Evolutionary conservation across 1,139 yeast species (phyloP).

Genomic region (Nakaseomyces nivariensis): DNA sequence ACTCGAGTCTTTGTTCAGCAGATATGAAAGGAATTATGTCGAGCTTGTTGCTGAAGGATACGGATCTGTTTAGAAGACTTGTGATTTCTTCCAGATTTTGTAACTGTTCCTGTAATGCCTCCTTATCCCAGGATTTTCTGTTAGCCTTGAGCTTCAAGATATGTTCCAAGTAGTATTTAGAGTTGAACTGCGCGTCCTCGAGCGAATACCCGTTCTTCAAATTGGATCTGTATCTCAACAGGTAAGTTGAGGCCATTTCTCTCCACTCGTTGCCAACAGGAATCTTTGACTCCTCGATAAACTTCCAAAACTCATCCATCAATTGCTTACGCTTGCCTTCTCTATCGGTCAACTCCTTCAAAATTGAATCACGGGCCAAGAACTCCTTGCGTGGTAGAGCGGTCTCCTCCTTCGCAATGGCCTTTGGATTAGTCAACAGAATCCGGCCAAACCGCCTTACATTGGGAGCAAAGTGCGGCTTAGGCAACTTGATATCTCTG

Average conservation of each 20-base stretch:
- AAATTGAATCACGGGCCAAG: constrained; percentile 43
- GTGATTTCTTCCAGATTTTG: constrained; percentile 21
- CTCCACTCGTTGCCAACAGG: constrained; percentile 16
- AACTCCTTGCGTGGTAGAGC: constrained; percentile 38
- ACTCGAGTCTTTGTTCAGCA: constrained; percentile 30
- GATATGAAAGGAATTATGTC: constrained; percentile 32
- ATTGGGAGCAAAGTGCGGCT: constrained; percentile 82
- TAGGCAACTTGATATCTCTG: constrained; percentile 58
- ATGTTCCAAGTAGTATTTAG: constrained; percentile 43
- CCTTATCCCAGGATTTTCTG: constrained; percentile 34
- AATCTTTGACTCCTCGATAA: constrained; percentile 24
- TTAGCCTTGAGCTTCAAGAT: constrained; percentile 37
- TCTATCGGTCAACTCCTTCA: constrained; percentile 33
- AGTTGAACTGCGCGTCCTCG: constrained; percentile 51
- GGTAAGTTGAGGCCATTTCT: constrained; percentile 30
- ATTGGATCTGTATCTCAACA: constrained; percentile 41
- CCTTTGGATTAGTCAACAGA: constrained; percentile 40
- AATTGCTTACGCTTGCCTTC: constrained; percentile 32
- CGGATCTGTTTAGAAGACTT: constrained; percentile 12
- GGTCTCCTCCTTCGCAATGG: constrained; percentile 23
- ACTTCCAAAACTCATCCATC: constrained; percentile 21
- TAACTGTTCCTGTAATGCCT: constrained; percentile 25
- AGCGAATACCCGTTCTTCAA: constrained; percentile 40
- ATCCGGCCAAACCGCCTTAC: constrained; percentile 74
- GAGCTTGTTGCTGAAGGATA: constrained; percentile 35